These are phyloP conservation scores for Aspergillus thermomutatus DNA, from an alignment of 2,329 filamentous ascomycete genomes.

Conservation along the genomic window DNA sequence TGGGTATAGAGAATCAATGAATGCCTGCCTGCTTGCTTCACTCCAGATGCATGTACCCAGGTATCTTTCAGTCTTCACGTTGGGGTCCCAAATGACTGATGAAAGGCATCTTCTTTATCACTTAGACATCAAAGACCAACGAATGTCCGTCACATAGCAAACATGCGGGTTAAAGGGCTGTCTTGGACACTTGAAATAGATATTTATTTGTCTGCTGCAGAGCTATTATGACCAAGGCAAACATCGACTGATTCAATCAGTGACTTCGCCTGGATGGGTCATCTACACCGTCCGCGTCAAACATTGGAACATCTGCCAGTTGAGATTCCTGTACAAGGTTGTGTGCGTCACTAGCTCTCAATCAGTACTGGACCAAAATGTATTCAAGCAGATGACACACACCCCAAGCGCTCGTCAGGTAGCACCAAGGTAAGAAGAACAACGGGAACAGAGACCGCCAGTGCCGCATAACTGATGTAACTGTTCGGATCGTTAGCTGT, in stretches of 20 bases:
- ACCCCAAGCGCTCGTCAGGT: conserved; percentile 27
- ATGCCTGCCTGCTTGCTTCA: neutral
- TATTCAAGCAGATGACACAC: neutral
- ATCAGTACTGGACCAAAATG: neutral
- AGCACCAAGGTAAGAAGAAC: conserved; percentile 25
- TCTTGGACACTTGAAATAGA: too few species aligned
- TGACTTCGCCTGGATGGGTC: too few species aligned
- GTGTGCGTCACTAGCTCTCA: conserved; percentile 15
- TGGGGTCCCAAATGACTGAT: neutral
- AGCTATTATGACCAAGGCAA: too few species aligned
- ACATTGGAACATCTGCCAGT: too few species aligned
- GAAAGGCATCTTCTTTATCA: neutral
- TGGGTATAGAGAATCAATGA: too few species aligned
- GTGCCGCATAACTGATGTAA: conserved; percentile 29
- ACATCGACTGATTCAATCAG: too few species aligned
- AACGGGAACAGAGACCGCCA: conserved; percentile 26
- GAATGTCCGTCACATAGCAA: neutral
- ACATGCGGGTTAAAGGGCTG: neutral
- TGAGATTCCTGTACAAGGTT: conserved; percentile 15
- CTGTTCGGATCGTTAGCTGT: conserved; percentile 9
- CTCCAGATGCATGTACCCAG: neutral
- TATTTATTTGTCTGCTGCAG: too few species aligned
- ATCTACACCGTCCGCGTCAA: too few species aligned
- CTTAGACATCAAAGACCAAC: neutral
- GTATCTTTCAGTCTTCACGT: neutral